Evolutionary conservation across 2,329 filamentous ascomycete species (phyloP).

Genomic region (Salinomyces thailandicus): DNA sequence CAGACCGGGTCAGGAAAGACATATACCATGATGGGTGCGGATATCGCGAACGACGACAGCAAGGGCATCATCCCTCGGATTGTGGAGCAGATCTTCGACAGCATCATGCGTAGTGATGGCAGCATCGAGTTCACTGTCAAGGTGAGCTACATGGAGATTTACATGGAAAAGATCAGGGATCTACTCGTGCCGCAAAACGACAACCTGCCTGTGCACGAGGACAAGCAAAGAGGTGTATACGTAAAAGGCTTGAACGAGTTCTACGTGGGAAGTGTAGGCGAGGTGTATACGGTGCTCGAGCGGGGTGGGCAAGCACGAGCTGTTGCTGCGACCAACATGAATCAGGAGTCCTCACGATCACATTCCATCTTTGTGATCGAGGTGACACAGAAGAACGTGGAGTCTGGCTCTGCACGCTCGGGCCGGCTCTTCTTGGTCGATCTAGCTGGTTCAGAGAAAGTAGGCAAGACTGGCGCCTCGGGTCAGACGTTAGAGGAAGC

Average conservation of each 20-base stretch:
- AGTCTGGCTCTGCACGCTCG: constrained; percentile 91
- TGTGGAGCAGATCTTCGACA: constrained; percentile 93
- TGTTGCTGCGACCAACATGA: constrained; percentile 98
- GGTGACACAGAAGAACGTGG: constrained; percentile 93
- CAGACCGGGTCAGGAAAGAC: constrained; percentile 98
- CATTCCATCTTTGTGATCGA: constrained; percentile 98
- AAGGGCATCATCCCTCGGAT: constrained; percentile 96
- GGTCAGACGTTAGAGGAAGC: constrained; percentile 96
- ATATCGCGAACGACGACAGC: constrained; percentile 79
- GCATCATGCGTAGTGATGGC: constrained; percentile 79
- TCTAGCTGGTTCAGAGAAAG: constrained; percentile 95
- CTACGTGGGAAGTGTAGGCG: constrained; percentile 88
- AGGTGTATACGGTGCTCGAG: constrained; percentile 95
- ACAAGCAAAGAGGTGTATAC: constrained; percentile 91
- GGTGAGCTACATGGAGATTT: constrained; percentile 99
- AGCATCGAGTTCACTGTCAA: constrained; percentile 98
- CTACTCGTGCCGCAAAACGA: constrained; percentile 85
- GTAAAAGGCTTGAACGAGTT: constrained; percentile 92
- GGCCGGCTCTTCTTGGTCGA: constrained; percentile 96
- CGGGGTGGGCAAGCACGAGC: constrained; percentile 79
- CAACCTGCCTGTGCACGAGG: constrained; percentile 94
- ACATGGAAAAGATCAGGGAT: constrained; percentile 98
- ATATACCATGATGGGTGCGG: constrained; percentile 96
- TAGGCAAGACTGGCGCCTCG: constrained; percentile 95
- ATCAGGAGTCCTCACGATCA: constrained; percentile 93